These are phyloP conservation scores for Sarcodon sp. DNA, from an alignment of 768 basidiomycete genomes.

Conservation along the genomic window DNA sequence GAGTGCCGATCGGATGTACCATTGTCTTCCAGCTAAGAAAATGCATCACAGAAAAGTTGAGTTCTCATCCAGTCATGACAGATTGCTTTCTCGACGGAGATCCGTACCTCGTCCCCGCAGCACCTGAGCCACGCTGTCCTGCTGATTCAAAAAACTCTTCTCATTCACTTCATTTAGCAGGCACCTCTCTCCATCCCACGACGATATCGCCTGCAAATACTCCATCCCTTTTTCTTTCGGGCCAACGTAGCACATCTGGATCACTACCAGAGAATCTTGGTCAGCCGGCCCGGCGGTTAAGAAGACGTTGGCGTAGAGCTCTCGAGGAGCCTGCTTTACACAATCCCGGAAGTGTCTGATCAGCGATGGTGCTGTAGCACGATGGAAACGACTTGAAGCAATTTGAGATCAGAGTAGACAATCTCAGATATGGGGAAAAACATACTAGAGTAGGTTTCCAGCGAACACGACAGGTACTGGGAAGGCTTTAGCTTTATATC, in stretches of 20 bases:
- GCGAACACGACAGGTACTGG: slow-evolving; percentile 87
- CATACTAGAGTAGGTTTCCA: slow-evolving; percentile 86
- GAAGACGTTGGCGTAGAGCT: slow-evolving; percentile 83
- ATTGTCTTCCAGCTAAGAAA: slow-evolving; percentile 58
- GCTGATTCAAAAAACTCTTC: slow-evolving; percentile 81
- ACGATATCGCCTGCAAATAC: slow-evolving; percentile 73
- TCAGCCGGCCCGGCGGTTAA: slow-evolving; percentile 82
- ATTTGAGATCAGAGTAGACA: background rate
- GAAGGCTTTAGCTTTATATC: slow-evolving; percentile 84
- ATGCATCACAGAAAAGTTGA: background rate
- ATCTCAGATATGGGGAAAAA: slow-evolving; percentile 5
- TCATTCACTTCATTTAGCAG: slow-evolving; percentile 85
- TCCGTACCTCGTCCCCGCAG: slow-evolving; percentile 66
- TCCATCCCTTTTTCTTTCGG: slow-evolving; percentile 58
- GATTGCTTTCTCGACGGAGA: no score
- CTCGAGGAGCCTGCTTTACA: slow-evolving; percentile 76
- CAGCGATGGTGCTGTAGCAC: slow-evolving; percentile 75
- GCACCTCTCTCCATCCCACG: slow-evolving; percentile 83
- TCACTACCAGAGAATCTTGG: slow-evolving; percentile 75
- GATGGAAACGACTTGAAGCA: slow-evolving; percentile 63
- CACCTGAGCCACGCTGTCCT: slow-evolving; percentile 86
- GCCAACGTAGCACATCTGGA: slow-evolving; percentile 88
- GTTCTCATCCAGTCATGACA: background rate
- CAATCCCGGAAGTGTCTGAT: slow-evolving; percentile 91
- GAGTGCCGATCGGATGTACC: slow-evolving; percentile 84